Evolutionary conservation across 129 eudicot genomes (phyloP), one percentile per base, ranked within the genome.

Genomic region (Erigeron canadensis): DNA sequence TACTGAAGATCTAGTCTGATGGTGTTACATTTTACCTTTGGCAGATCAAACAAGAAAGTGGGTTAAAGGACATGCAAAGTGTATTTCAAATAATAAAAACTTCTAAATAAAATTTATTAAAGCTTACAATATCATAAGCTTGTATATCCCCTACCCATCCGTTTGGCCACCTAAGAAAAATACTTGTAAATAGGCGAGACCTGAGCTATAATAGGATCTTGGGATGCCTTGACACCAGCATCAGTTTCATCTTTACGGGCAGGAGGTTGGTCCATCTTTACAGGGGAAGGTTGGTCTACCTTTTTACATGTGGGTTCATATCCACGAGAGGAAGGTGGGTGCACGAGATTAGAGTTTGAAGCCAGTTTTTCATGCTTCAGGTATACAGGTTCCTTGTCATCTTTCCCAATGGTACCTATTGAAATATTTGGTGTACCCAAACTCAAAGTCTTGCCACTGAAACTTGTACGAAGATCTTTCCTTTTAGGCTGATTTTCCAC

Each of bases 331-430:
- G 10, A 13, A 19, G 40, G 34, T 39, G 76, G 77, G 68, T 77
- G 77, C 12, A 8, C 6, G 7, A 19, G 10, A 10, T 71, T 74
- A 65, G 56, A 51, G 53, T 55, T 74, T 53, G 73, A 60, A 16
- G 76, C 84, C 77, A 85, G 41, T 77, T 83, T 81, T 71, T 75
- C 79, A 54, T 85, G 77, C 69, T 91, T 87, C 84, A 69, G 68
- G 80, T 55, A 81, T 8, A 91, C 81, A 56, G 75, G 38, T 55
- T 87, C 86, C 79, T 67, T 77, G 67, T 84, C 89, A 62, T 61
- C 62, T 18, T 56, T 63, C 56, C 71, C 79, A n/a, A 10, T 74
- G 58, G 50, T 70, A 71, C 59, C 58, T n/a, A 60, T 16, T 43
- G 45, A 6, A 21, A 59, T 67, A 58, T 60, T 47, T 58, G 6